Conservation (phyloP, 73 alveolate species). For the Paramecium bursaria region DNA sequence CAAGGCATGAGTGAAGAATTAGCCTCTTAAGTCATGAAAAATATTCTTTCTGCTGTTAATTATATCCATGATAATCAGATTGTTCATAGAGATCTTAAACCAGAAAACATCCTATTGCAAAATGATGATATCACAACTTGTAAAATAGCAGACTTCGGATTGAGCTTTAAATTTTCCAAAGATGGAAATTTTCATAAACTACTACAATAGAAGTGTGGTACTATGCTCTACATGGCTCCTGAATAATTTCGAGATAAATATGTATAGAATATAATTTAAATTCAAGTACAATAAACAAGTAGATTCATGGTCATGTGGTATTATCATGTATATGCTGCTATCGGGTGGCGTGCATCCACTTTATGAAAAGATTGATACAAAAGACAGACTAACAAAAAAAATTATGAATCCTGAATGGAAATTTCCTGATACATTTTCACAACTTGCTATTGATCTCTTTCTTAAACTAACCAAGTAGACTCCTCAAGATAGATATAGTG, state of each 20-base stretch:
- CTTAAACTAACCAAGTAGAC: conserved; percentile 76
- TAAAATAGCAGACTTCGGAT: conserved; percentile 86
- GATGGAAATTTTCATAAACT: conserved; percentile 36
- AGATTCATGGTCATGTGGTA: conserved; percentile 88
- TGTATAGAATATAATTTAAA: not conserved
- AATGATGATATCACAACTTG: conserved; percentile 35
- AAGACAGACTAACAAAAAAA: conserved; percentile 65
- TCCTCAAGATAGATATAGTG: conserved; percentile 87
- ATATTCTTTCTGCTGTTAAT: conserved; percentile 49
- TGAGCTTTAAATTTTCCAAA: conserved; percentile 43
- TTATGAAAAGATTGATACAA: conserved; percentile 72
- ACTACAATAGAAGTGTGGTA: conserved; percentile 72
- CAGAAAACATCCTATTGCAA: conserved; percentile 75
- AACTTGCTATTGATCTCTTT: conserved; percentile 82
- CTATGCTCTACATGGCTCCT: conserved; percentile 92
- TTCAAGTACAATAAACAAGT: conserved; percentile 79
- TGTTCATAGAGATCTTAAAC: conserved; percentile 86
- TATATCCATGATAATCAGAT: conserved; percentile 69
- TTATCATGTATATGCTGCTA: conserved; percentile 77
- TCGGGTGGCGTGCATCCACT: conserved; percentile 85
- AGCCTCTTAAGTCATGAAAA: conserved; percentile 62
- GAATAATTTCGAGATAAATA: conserved; percentile 77
- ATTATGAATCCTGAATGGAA: conserved; percentile 65
- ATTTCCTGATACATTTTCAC: conserved; percentile 63
- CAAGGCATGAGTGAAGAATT: conserved; percentile 58